A percentile compares a stretch with the other conserved stretches of the same genome.
Conservation (phyloP, 2,329 filamentous ascomycete species). For the Knufia petricola region DNA sequence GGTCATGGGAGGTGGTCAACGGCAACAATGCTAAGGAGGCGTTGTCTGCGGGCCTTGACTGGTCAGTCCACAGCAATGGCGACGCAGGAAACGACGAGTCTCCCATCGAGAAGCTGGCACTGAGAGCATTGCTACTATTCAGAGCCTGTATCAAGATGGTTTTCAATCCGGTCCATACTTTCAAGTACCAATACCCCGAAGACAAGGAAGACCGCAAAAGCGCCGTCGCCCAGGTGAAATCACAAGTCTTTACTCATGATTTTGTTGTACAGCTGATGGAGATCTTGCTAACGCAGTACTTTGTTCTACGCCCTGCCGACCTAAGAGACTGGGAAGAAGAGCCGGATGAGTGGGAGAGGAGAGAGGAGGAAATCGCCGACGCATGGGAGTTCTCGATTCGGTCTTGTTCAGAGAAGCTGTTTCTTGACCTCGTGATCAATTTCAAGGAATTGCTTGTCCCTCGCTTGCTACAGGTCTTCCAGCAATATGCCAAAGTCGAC, state of each 20-base stretch:
- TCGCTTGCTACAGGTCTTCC: conserved; percentile 74
- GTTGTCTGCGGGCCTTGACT: conserved; percentile 22
- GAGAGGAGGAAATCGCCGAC: conserved; percentile 73
- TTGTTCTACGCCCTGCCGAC: conserved; percentile 76
- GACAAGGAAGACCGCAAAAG: conserved; percentile 66
- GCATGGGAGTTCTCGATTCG: conserved; percentile 89
- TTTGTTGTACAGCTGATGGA: conserved; percentile 77
- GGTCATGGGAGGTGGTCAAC: conserved; percentile 76
- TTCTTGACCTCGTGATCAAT: conserved; percentile 80
- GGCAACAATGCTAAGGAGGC: conserved; percentile 30
- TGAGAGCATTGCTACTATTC: conserved; percentile 75
- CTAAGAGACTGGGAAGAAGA: conserved; percentile 89
- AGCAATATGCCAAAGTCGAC: conserved; percentile 58
- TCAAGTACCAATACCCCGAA: conserved; percentile 68
- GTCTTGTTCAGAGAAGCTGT: conserved; percentile 86
- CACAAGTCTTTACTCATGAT: conserved; percentile 62
- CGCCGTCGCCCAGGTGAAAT: conserved; percentile 60
- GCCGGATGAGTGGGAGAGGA: conserved; percentile 88
- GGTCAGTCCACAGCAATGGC: conserved; percentile 35
- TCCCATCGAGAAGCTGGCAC: conserved; percentile 65
- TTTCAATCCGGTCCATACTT: conserved; percentile 68
- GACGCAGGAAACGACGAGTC: conserved; percentile 41
- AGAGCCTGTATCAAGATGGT: conserved; percentile 77
- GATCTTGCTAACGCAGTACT: conserved; percentile 73
- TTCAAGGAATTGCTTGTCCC: conserved; percentile 73